These are phyloP conservation scores for Mycena galopus DNA, from an alignment of 768 basidiomycete genomes.

Conservation along the genomic window DNA sequence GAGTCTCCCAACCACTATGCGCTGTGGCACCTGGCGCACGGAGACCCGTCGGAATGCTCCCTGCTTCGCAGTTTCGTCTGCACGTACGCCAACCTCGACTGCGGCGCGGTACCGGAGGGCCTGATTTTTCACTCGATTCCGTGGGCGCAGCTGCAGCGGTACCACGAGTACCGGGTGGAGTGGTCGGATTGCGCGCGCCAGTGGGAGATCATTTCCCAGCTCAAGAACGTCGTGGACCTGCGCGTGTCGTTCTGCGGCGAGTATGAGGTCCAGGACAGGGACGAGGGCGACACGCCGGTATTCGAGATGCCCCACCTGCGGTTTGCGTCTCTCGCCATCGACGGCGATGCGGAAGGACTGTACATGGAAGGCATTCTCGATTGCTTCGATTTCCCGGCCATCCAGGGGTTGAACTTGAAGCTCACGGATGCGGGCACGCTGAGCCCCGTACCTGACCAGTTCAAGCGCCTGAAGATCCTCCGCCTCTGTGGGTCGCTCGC, in stretches of 20 bases:
- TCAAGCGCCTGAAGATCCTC: conserved; percentile 11
- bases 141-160: conserved; percentile 5
- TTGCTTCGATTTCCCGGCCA: not conserved
- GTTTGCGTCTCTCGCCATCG: not conserved
- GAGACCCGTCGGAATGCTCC: not conserved
- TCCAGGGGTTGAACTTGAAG: conserved; percentile 2
- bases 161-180: not conserved
- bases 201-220: conserved; percentile 5
- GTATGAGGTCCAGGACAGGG: no score
- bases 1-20: not conserved
- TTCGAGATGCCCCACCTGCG: conserved; percentile 11
- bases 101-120: not conserved
- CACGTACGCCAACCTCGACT: not conserved
- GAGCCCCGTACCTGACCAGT: not conserved
- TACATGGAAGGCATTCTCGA: not conserved
- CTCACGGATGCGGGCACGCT: not conserved
- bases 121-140: not conserved
- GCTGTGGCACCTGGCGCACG: not conserved
- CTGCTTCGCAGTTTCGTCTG: not conserved
- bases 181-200: not conserved
- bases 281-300: not conserved
- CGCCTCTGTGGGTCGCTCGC: not conserved
- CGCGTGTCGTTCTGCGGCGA: not conserved
- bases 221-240: not conserved
- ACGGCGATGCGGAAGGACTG: not conserved